Conservation (phyloP, 2,329 filamentous ascomycete species). For the Colletotrichum cordylinicola region DNA sequence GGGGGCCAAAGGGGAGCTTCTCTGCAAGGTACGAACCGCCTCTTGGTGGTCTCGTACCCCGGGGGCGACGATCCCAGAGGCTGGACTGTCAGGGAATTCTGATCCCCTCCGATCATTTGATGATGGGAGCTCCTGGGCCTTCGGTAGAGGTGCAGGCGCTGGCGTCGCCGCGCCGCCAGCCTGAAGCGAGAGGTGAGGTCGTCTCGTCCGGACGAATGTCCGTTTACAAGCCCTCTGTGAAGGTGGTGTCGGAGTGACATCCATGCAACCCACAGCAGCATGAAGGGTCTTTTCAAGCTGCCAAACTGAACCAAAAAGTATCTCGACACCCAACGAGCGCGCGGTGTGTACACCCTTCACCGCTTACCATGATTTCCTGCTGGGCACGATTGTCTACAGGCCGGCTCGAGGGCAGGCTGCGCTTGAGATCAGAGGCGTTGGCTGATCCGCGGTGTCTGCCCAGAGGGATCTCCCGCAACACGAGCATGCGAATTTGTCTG, state of each 20-base stretch:
- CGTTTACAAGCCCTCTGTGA: neutral
- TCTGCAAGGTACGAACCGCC: constrained; percentile 18
- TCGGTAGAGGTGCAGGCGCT: neutral
- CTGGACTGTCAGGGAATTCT: neutral
- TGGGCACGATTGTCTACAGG: neutral
- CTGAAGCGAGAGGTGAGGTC: neutral
- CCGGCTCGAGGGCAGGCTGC: neutral
- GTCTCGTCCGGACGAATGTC: neutral
- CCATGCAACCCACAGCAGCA: neutral
- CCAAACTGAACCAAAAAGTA: neutral
- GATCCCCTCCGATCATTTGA: constrained; percentile 17
- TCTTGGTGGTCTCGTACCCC: constrained; percentile 13
- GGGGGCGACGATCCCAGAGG: constrained; percentile 1
- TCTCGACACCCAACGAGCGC: neutral
- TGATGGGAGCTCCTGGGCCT: neutral
- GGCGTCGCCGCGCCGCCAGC: neutral
- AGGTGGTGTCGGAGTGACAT: neutral
- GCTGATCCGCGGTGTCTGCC: neutral
- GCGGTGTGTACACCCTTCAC: neutral
- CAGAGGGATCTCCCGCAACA: constrained; percentile 10
- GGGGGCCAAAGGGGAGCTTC: neutral
- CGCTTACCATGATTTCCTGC: neutral
- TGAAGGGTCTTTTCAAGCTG: neutral
- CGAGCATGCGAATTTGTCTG: neutral
- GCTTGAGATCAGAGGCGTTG: constrained; percentile 3